These are phyloP conservation scores for Rhynchospora breviuscula DNA, from an alignment of 176 grass and related monocot species.

Conservation along the genomic window DNA sequence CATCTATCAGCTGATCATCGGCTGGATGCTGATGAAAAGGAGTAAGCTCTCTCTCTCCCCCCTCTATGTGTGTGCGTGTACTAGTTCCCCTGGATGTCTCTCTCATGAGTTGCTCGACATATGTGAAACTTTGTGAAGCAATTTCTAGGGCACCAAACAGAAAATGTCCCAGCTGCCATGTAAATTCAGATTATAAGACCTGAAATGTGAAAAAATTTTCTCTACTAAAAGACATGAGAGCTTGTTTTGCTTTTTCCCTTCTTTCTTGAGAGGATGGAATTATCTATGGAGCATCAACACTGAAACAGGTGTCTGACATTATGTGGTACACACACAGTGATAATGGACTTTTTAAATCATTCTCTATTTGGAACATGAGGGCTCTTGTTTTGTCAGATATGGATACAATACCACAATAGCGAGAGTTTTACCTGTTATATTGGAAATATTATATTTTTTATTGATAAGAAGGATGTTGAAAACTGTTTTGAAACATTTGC, in stretches of 20 bases:
- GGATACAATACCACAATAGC: background rate
- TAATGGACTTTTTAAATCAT: background rate
- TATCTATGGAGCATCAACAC: background rate
- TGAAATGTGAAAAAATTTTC: background rate
- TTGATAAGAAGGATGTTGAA: background rate
- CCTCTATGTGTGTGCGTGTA: background rate
- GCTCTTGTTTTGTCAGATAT: background rate
- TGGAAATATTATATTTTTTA: background rate
- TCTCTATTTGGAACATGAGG: background rate
- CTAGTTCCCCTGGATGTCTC: background rate
- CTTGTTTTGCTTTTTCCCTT: background rate
- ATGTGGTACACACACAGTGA: background rate
- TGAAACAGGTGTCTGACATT: background rate
- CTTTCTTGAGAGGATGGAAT: background rate
- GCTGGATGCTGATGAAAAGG: slow-evolving; percentile 72
- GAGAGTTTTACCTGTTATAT: background rate
- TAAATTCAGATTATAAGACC: background rate
- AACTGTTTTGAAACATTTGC: background rate
- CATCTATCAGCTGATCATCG: slow-evolving; percentile 80
- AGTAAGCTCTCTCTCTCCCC: slow-evolving; percentile 40
- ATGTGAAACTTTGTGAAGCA: background rate
- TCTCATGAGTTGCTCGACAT: background rate
- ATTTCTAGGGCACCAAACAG: background rate
- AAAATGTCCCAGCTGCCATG: background rate
- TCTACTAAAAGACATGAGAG: background rate